These are phyloP conservation scores for Zygotorulaspora sp. DNA, from an alignment of 805 yeast species.

Conservation along the genomic window DNA sequence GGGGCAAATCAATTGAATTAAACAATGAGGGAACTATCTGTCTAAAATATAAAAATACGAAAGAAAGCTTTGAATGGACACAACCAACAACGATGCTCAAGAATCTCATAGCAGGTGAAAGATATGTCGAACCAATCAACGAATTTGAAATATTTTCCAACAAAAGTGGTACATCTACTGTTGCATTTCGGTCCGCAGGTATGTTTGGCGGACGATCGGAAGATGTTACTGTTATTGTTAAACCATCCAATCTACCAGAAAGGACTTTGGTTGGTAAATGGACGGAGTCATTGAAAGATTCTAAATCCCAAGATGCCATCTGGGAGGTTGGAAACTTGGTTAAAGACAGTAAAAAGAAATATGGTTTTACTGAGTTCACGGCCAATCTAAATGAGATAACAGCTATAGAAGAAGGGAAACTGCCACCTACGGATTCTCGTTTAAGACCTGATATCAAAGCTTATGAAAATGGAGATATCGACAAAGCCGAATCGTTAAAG, in stretches of 20 bases:
- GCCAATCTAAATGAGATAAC: slow-evolving; percentile 80
- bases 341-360: slow-evolving; percentile 54
- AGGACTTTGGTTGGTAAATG: slow-evolving; percentile 60
- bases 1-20: slow-evolving; percentile 92
- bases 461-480: slow-evolving; percentile 67
- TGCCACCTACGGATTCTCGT: slow-evolving; percentile 89
- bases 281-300: slow-evolving; percentile 61
- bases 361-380: slow-evolving; percentile 82
- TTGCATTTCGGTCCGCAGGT: slow-evolving; percentile 75
- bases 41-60: slow-evolving; percentile 52
- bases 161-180: slow-evolving; percentile 61
- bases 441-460: slow-evolving; percentile 76
- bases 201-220: slow-evolving; percentile 84
- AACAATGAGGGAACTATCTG: slow-evolving; percentile 66
- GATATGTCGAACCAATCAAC: slow-evolving; percentile 82
- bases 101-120: slow-evolving; percentile 91
- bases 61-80: slow-evolving; percentile 69
- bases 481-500: slow-evolving; percentile 68
- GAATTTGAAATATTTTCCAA: slow-evolving; percentile 62
- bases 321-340: slow-evolving; percentile 74
- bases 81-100: slow-evolving; percentile 81
- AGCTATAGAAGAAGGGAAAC: slow-evolving; percentile 51
- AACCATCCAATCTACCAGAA: slow-evolving; percentile 20
- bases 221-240: slow-evolving; percentile 41
- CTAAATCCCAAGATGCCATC: slow-evolving; percentile 37